A percentile compares a stretch with the other conserved stretches of the same genome.
Conservation (phyloP, 257 asterid genomes). For the Nicotiana tabacum region DNA sequence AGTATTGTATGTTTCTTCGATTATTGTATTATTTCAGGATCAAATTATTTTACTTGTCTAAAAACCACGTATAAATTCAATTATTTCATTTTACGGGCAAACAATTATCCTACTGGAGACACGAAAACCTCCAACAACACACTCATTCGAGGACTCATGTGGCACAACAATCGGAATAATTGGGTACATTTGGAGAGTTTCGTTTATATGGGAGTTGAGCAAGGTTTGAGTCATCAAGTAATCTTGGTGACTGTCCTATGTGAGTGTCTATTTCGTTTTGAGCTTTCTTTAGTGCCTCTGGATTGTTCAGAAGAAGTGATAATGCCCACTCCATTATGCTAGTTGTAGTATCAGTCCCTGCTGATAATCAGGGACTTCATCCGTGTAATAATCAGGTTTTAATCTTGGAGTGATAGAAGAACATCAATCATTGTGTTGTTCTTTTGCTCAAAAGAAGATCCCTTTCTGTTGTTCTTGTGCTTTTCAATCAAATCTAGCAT, state of each 20-base stretch:
- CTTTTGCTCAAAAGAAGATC: neutral
- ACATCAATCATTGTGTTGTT: slow-evolving; percentile 36
- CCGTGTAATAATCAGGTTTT: slow-evolving; percentile 37
- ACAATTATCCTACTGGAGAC: slow-evolving; percentile 18
- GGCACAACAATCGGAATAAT: slow-evolving; percentile 11
- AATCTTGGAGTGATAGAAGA: slow-evolving; percentile 31
- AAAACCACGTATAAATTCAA: too few relatives aligned
- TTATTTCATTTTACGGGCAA: too few relatives aligned
- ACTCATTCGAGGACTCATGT: slow-evolving; percentile 25
- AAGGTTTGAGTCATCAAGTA: slow-evolving; percentile 49
- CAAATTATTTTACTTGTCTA: too few relatives aligned
- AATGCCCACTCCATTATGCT: slow-evolving; percentile 63
- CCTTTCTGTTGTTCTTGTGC: slow-evolving; percentile 2
- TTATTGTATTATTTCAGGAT: too few relatives aligned
- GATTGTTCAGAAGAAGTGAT: slow-evolving; percentile 54
- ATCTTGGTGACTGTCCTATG: slow-evolving; percentile 27
- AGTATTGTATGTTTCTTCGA: too few relatives aligned
- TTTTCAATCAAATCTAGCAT: slow-evolving; percentile 40
- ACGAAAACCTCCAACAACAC: slow-evolving; percentile 18
- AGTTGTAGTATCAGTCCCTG: slow-evolving; percentile 55
- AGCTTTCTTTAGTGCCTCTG: slow-evolving; percentile 35
- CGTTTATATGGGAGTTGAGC: slow-evolving; percentile 21
- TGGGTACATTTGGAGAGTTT: slow-evolving; percentile 26
- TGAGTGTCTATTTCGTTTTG: slow-evolving; percentile 40
- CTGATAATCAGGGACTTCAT: slow-evolving; percentile 21